Evolutionary conservation across 441 rosid species (phyloP).

Genomic region (Francoa sonchifolia): DNA sequence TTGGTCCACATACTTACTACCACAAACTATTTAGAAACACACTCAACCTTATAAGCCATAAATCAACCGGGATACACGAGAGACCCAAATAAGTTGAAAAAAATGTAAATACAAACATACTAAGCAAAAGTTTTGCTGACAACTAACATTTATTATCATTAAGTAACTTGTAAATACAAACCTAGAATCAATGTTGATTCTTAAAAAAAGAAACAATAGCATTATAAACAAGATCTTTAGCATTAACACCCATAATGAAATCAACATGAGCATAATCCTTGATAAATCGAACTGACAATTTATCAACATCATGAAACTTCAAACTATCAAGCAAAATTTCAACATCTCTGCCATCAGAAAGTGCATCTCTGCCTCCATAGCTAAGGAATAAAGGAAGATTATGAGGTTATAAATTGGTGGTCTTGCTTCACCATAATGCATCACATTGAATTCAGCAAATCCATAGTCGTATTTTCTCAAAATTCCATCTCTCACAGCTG

Average conservation of each 20-base stretch:
- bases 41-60: background rate
- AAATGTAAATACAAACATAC: no score
- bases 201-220: conserved; percentile 44
- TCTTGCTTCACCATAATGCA: conserved; percentile 39
- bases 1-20: no score
- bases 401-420: conserved; percentile 67
- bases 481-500: conserved; percentile 54
- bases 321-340: conserved; percentile 39
- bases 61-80: background rate
- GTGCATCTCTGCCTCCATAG: conserved; percentile 63
- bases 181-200: conserved; percentile 18
- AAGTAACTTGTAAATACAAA: background rate
- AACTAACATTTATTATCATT: no score
- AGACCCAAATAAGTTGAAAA: conserved; percentile 1
- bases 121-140: no score
- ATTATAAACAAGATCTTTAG: conserved; percentile 62
- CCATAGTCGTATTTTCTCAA: conserved; percentile 68
- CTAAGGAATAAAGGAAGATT: conserved; percentile 59
- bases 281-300: conserved; percentile 46
- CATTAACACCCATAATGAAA: conserved; percentile 77
- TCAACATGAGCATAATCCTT: conserved; percentile 71
- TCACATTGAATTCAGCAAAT: conserved; percentile 23
- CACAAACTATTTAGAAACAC: no score
- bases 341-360: conserved; percentile 53
- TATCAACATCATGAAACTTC: conserved; percentile 52